Conservation (phyloP, 208 protist genomes). For the Acanthamoeba healyi region DNA sequence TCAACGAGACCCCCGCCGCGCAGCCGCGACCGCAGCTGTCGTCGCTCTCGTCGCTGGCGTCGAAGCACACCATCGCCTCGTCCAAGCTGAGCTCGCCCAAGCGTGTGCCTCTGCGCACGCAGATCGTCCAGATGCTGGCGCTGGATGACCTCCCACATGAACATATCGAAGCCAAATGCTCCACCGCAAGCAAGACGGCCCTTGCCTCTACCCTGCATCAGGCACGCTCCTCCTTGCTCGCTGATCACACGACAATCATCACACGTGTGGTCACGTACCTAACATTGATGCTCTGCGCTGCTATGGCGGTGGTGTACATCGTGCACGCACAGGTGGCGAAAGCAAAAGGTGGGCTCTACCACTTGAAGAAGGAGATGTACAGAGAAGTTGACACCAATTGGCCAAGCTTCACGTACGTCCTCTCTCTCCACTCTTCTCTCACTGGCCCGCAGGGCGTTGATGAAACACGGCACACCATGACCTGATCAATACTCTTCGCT, state of each 20-base stretch:
- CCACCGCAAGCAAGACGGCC: slow-evolving; percentile 27
- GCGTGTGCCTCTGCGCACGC: slow-evolving; percentile 23
- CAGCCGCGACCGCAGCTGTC: not conserved
- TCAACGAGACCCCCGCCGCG: not conserved
- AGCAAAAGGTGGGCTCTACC: slow-evolving; percentile 18
- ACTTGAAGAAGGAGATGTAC: slow-evolving; percentile 57
- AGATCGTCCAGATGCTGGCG: slow-evolving; percentile 49
- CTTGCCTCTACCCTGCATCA: slow-evolving; percentile 30
- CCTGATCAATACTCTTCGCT: not conserved
- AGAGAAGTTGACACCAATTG: slow-evolving; percentile 57
- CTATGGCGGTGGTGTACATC: too few relatives aligned
- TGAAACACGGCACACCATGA: too few relatives aligned
- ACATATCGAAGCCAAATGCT: slow-evolving; percentile 19
- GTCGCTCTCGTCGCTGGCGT: slow-evolving; percentile 16
- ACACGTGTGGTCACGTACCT: too few relatives aligned
- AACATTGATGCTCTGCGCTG: too few relatives aligned
- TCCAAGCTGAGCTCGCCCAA: slow-evolving; percentile 47
- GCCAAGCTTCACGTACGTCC: slow-evolving; percentile 15
- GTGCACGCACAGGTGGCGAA: slow-evolving; percentile 21
- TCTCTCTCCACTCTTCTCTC: not conserved
- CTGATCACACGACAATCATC: not conserved
- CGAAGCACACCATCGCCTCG: slow-evolving; percentile 22
- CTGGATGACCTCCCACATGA: not conserved
- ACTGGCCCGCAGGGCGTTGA: not conserved
- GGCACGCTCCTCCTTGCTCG: not conserved